Evolutionary conservation across 2,329 filamentous ascomycete species (phyloP).

Genomic region (Juglanconis sp.): DNA sequence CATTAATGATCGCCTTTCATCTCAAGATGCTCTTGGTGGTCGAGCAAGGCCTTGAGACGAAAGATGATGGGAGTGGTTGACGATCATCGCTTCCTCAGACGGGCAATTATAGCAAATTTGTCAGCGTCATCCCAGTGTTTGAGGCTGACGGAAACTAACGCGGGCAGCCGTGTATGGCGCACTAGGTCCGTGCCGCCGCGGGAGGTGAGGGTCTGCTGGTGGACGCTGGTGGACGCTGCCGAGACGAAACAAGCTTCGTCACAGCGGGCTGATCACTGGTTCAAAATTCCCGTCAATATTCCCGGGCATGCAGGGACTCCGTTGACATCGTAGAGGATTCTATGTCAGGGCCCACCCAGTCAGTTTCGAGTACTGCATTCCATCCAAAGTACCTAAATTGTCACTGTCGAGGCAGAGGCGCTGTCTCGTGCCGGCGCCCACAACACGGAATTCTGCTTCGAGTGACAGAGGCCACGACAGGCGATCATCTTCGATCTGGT

Average conservation of each 20-base stretch:
- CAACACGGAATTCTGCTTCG: too few relatives aligned
- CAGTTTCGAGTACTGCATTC: neutral
- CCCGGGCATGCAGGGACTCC: constrained; percentile 7
- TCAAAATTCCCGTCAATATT: constrained; percentile 1
- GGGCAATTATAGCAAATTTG: neutral
- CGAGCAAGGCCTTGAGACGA: neutral
- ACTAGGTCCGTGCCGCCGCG: neutral
- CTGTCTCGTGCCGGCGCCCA: too few relatives aligned
- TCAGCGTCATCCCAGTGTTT: constrained; percentile 7
- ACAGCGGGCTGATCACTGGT: constrained; percentile 8
- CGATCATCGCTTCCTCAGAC: neutral
- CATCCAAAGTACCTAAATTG: too few relatives aligned
- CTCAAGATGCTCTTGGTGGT: neutral
- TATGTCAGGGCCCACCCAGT: neutral
- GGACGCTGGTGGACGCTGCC: constrained; percentile 4
- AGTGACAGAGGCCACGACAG: neutral
- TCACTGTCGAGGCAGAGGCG: too few relatives aligned
- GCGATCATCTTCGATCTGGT: constrained; percentile 4
- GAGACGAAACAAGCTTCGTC: constrained; percentile 16
- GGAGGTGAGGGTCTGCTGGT: neutral
- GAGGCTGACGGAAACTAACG: constrained; percentile 6
- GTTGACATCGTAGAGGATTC: constrained; percentile 5
- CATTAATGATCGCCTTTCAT: neutral
- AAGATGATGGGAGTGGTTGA: neutral
- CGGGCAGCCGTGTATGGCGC: neutral